These are phyloP conservation scores for Nicotiana benthamiana DNA, from an alignment of 257 asterid species.

Conservation along the genomic window DNA sequence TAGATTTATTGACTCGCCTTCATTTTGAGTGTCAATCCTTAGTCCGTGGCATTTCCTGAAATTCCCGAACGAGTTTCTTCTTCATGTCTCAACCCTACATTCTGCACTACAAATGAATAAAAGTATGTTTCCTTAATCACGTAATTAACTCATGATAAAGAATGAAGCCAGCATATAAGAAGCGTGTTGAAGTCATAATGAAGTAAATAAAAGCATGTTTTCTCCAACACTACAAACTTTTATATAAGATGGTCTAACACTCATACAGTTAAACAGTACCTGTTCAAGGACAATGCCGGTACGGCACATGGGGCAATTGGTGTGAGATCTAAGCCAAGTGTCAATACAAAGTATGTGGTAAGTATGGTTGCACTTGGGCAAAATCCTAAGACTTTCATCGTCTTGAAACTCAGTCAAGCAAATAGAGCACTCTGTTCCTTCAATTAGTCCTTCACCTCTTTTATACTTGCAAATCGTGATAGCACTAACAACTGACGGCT, in stretches of 20 bases:
- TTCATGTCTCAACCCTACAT: background rate
- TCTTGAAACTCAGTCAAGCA: conserved; percentile 69
- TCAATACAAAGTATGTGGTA: conserved; percentile 77
- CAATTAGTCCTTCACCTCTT: conserved; percentile 51
- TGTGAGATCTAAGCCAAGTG: conserved; percentile 75
- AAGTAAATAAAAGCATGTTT: background rate
- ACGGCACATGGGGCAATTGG: conserved; percentile 72
- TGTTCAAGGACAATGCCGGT: conserved; percentile 33
- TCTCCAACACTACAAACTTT: too few relatives aligned
- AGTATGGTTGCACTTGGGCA: conserved; percentile 78
- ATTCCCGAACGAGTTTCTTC: background rate
- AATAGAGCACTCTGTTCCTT: conserved; percentile 65
- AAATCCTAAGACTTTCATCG: conserved; percentile 44
- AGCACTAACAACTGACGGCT: conserved; percentile 47
- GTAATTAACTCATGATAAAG: background rate
- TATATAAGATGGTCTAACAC: background rate
- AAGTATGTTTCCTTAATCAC: background rate
- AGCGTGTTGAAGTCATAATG: background rate
- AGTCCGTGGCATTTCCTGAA: conserved; percentile 12
- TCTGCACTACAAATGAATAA: background rate
- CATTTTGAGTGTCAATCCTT: conserved; percentile 14
- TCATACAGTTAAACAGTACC: too few relatives aligned
- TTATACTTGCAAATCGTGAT: conserved; percentile 50
- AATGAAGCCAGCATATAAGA: background rate
- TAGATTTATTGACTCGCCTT: background rate